A percentile compares a stretch with the other conserved stretches of the same genome.
These are phyloP conservation scores for Singerocomus inundabilis DNA, from an alignment of 1,284 basidiomycete genomes.

Conservation along the genomic window DNA sequence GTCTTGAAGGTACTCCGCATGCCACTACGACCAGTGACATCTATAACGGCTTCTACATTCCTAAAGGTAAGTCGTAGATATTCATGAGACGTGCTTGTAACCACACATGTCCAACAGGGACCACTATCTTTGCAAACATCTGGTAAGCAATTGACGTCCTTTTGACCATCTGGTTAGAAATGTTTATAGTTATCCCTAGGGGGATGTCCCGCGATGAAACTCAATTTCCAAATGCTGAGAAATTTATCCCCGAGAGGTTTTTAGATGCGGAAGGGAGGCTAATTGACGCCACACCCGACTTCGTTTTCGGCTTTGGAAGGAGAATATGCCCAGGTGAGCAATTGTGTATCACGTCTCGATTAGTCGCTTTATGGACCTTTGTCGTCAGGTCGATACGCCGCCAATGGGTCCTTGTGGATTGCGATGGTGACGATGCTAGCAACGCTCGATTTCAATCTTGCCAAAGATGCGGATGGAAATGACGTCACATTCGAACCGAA, in stretches of 20 bases:
- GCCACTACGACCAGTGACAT: constrained; percentile 17
- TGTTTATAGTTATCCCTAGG: constrained; percentile 15
- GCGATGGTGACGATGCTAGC: too few relatives aligned
- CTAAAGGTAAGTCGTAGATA: constrained; percentile 21
- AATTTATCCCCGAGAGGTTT: constrained; percentile 28
- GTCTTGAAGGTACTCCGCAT: constrained; percentile 19
- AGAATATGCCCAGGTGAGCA: constrained; percentile 23
- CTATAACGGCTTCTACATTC: constrained; percentile 28
- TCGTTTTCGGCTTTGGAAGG: constrained; percentile 27
- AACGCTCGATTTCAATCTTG: too few relatives aligned
- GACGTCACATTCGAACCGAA: too few relatives aligned
- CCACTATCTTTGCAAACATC: constrained; percentile 24
- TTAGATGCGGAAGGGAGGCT: constrained; percentile 18
- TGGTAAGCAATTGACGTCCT: constrained; percentile 13
- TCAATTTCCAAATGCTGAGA: constrained; percentile 21
- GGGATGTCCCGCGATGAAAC: constrained; percentile 27
- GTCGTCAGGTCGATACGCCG: too few relatives aligned
- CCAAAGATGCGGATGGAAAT: too few relatives aligned
- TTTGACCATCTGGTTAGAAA: neutral
- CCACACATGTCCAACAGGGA: constrained; percentile 4
- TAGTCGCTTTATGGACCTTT: too few relatives aligned
- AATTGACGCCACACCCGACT: constrained; percentile 15
- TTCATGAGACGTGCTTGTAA: neutral
- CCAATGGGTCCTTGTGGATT: too few relatives aligned
- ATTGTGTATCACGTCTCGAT: too few relatives aligned